These are phyloP conservation scores for Carex scoparia DNA, from an alignment of 176 grass and related monocot species.

Conservation along the genomic window DNA sequence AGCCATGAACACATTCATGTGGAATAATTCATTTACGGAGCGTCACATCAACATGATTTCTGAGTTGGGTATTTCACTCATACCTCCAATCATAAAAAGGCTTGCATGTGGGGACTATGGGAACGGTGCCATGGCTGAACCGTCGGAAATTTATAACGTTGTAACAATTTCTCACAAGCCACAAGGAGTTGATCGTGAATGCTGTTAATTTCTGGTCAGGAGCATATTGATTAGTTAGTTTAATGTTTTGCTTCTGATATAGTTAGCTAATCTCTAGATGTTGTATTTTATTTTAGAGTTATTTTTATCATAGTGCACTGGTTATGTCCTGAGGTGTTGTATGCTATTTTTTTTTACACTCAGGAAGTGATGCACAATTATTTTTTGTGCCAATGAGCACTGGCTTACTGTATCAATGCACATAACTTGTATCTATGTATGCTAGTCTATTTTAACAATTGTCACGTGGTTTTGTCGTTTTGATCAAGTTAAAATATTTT, in stretches of 20 bases:
- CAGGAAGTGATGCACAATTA: background rate
- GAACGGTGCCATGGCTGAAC: constrained; percentile 89
- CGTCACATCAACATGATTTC: constrained; percentile 52
- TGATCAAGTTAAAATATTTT: too few relatives aligned
- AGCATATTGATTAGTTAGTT: background rate
- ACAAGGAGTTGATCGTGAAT: background rate
- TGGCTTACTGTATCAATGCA: too few relatives aligned
- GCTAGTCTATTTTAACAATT: too few relatives aligned
- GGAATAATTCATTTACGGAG: constrained; percentile 77
- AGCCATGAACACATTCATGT: constrained; percentile 97
- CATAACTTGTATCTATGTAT: too few relatives aligned
- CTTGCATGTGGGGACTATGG: constrained; percentile 77
- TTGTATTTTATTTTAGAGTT: background rate
- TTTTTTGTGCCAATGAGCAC: too few relatives aligned
- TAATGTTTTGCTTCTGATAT: constrained; percentile 1
- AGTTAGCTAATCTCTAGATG: constrained; percentile 4
- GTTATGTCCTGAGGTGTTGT: background rate
- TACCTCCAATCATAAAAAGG: constrained; percentile 58
- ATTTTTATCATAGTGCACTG: background rate
- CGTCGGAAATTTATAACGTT: constrained; percentile 41
- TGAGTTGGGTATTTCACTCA: constrained; percentile 53
- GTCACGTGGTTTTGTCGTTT: too few relatives aligned
- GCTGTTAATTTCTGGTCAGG: background rate
- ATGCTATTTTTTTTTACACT: background rate
- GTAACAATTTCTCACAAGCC: constrained; percentile 58